Conservation (phyloP, 2,329 filamentous ascomycete species). For the Cladorrhinum sp. region DNA sequence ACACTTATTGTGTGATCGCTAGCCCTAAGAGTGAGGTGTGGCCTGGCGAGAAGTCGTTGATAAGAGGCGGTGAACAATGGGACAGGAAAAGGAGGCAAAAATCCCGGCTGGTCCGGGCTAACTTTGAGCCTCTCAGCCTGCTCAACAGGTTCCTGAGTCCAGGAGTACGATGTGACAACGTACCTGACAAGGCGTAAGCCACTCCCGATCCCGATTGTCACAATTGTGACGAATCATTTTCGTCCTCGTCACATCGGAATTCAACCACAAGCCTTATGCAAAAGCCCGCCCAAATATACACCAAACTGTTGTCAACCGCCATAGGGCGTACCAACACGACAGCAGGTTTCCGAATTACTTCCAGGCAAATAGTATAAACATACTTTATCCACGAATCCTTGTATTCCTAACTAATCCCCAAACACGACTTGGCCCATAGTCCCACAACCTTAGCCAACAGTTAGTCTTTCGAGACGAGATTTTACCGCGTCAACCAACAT, state of each 20-base stretch:
- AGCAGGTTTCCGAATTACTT: neutral
- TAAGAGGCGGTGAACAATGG: neutral
- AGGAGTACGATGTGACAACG: neutral
- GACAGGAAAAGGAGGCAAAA: neutral
- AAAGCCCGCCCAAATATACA: neutral
- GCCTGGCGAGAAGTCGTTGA: too few species aligned
- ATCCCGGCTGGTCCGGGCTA: neutral
- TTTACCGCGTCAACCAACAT: conserved; percentile 66
- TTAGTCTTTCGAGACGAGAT: conserved; percentile 58
- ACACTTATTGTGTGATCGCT: too few species aligned
- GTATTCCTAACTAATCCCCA: neutral
- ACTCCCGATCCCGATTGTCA: neutral
- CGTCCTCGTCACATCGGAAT: neutral
- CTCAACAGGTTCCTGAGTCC: neutral
- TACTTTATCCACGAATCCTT: neutral
- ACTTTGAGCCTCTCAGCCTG: neutral
- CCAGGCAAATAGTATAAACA: neutral
- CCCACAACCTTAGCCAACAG: conserved; percentile 28
- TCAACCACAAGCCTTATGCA: neutral
- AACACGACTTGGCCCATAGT: neutral
- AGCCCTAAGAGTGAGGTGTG: too few species aligned
- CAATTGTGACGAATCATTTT: neutral
- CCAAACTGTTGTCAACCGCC: neutral
- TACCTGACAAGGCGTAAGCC: neutral
- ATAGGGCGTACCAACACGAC: neutral